Evolutionary conservation across 352 stramenopile genomes (phyloP).

Genomic region (Phytophthora tentaculata): DNA sequence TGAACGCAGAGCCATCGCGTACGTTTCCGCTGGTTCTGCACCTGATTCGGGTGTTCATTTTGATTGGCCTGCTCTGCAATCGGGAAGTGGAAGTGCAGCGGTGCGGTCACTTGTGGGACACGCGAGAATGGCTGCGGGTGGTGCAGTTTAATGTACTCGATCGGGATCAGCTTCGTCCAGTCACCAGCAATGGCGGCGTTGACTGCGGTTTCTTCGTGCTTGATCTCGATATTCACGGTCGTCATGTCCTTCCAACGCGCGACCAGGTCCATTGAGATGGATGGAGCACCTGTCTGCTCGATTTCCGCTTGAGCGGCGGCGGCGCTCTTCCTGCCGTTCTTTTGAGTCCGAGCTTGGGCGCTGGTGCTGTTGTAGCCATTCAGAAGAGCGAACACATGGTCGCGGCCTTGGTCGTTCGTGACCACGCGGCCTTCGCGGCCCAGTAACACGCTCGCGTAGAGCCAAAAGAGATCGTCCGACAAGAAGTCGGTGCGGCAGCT

Average conservation of each 20-base stretch:
- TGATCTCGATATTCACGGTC: constrained; percentile 80
- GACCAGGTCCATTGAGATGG: constrained; percentile 75
- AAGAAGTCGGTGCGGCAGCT: constrained; percentile 83
- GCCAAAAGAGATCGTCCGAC: constrained; percentile 98
- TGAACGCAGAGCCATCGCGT: constrained; percentile 56
- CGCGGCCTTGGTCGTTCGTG: constrained; percentile 98
- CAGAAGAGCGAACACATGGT: constrained; percentile 90
- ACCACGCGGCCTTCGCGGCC: constrained; percentile 81
- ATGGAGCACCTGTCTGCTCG: constrained; percentile 9
- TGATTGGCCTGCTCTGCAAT: constrained; percentile 41
- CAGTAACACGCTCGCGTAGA: constrained; percentile 93
- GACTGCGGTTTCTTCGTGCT: constrained; percentile 55
- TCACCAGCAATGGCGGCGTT: constrained; percentile 13
- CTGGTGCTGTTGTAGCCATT: constrained; percentile 43
- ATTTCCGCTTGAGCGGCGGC: constrained; percentile 8
- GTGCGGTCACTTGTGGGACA: constrained; percentile 59
- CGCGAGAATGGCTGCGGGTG: constrained; percentile 76
- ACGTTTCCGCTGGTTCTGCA: constrained; percentile 25
- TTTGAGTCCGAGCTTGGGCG: constrained; percentile 15
- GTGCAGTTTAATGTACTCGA: constrained; percentile 59
- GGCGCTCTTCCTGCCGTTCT: constrained; percentile 26
- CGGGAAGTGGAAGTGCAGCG: constrained; percentile 62
- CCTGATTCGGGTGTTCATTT: constrained; percentile 34
- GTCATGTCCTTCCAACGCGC: constrained; percentile 72
- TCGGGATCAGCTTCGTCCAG: constrained; percentile 41